A percentile compares a stretch with the other conserved stretches of the same genome.
Conservation (phyloP, 768 basidiomycete genomes). For the Floccularia luteovirens region DNA sequence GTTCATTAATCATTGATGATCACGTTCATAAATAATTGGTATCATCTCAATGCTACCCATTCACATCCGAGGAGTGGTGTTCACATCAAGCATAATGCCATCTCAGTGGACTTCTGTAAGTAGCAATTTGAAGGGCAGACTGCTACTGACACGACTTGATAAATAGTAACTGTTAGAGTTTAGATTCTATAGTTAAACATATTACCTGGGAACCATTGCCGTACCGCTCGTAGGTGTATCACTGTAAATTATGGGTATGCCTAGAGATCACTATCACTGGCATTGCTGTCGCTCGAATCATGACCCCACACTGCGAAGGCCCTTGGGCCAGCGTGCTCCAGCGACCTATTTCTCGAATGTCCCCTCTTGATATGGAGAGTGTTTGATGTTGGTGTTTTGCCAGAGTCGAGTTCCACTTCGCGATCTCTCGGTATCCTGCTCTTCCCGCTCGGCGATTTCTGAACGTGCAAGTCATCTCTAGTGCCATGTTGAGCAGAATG, state of each 20-base stretch:
- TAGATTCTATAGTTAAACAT: too few species aligned
- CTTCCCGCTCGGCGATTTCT: constrained; percentile 30
- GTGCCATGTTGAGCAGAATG: constrained; percentile 21
- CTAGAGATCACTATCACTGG: constrained; percentile 57
- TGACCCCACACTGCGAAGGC: constrained; percentile 86
- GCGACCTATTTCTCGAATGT: constrained; percentile 26
- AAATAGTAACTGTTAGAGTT: too few species aligned
- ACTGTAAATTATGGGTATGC: background rate
- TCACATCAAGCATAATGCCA: too few species aligned
- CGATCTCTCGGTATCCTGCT: constrained; percentile 56
- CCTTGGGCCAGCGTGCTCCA: constrained; percentile 33
- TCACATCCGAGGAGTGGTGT: too few species aligned
- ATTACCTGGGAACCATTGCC: background rate
- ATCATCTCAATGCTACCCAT: too few species aligned
- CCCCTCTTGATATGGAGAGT: constrained; percentile 23
- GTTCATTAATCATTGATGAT: too few species aligned
- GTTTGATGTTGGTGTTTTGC: constrained; percentile 55
- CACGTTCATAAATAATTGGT: too few species aligned
- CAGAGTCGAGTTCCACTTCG: constrained; percentile 44
- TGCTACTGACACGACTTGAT: too few species aligned
- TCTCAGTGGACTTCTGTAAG: too few species aligned
- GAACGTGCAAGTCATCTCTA: constrained; percentile 23
- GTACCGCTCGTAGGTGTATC: background rate
- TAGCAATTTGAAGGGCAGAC: too few species aligned
- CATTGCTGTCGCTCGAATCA: constrained; percentile 82